Evolutionary conservation across 441 rosid species (phyloP).

Genomic region (Hura crepitans): DNA sequence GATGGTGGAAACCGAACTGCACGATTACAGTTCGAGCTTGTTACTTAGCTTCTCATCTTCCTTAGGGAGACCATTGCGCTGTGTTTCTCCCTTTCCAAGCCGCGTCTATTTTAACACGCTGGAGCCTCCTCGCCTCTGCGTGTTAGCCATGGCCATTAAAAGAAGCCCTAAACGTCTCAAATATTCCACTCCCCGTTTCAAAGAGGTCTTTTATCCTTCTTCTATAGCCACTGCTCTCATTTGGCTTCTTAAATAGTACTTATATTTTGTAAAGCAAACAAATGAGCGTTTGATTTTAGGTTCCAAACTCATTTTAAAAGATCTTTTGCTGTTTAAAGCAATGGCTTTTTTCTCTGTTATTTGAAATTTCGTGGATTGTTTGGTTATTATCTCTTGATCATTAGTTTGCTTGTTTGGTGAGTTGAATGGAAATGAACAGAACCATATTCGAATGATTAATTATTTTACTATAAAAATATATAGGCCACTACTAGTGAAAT

Average conservation of each 20-base stretch:
- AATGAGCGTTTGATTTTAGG: not conserved
- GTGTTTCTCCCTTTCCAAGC: conserved; percentile 21
- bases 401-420: no score
- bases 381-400: not conserved
- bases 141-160: conserved; percentile 56
- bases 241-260: not conserved
- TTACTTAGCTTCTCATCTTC: conserved; percentile 21
- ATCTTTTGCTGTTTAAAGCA: not conserved
- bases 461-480: no score
- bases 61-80: conserved; percentile 21
- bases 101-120: conserved; percentile 31
- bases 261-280: not conserved
- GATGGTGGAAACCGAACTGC: conserved; percentile 36
- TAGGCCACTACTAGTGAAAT: no score
- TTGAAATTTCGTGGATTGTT: not conserved
- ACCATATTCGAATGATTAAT: no score
- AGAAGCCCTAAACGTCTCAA: conserved; percentile 93
- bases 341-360: not conserved
- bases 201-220: conserved; percentile 39
- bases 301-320: not conserved
- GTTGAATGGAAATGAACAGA: no score
- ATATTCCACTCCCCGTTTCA: conserved; percentile 69
- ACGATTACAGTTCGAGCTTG: conserved; percentile 18
- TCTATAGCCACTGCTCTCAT: not conserved
- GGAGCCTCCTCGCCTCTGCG: conserved; percentile 26